Base-by-base conservation (phyloP, 2,329 filamentous ascomycete species). In the Epichloe brachyelytri region DNA sequence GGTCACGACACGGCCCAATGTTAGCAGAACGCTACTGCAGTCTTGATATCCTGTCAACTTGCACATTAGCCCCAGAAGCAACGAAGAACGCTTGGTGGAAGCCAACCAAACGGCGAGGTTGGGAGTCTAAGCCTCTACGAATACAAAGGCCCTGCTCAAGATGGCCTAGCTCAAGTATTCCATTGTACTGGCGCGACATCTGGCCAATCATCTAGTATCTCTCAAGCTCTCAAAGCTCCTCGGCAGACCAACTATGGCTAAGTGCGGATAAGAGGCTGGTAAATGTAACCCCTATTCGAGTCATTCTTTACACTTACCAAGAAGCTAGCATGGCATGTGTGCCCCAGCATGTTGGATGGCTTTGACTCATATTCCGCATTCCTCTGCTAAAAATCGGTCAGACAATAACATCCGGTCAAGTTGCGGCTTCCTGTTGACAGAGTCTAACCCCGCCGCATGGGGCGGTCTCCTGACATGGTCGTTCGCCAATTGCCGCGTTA, bases 1-100 rank as follows among this genome's bases (percentile, higher is more conserved):
- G 7, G 7, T 26, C 26, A 8, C 26, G 26, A 26, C 26, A 26
- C 26, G 26, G 26, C 26, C 26, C 7, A 26, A 26, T 3, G 26
- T 26, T 26, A 8, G 26, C 26, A 26, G 26, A 26, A 26, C 2
- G 26, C 26, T 26, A 8, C 26, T 26, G 26, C 26, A 26, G 26
- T 26, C 26, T 26, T 26, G 26, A 8, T 3, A 8, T 26, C 26
- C 26, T 26, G 26, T 26, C 26, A 8, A 26, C 26, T 26, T 8
- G 26, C 26, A 26, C 26, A 8, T 26, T 8, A 5, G n/a, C 17
- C 17, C 40, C 33, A 26, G 40, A 46, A 45, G 20, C 40, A 49
- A 14, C 12, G n/a, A 52, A 46, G 41, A 46, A 36, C 22, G 40
- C 45, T 17, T 38, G 11, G 26, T 51, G 33, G 45, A 51, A 48